phyloP scores from a whole-genome alignment of 371 early-diverging fungal species.

The Gilbertella persicaria region DNA sequence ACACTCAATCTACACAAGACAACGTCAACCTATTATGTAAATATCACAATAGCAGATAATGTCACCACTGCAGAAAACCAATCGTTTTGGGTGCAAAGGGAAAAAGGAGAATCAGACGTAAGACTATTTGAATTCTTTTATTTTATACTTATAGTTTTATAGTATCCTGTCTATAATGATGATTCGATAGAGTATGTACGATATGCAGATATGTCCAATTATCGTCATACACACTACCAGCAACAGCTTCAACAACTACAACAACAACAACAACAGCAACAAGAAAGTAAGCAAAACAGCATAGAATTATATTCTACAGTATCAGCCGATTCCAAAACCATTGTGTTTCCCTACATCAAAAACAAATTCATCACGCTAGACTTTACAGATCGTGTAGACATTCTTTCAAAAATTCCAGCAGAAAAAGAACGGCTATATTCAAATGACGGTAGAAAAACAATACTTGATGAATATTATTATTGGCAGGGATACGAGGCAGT shows the following conservation, averaged over 20 bases:
- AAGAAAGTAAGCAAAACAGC: not conserved
- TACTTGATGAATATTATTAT: constrained; percentile 28
- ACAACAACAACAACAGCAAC: not conserved
- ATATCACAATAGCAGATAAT: constrained; percentile 34
- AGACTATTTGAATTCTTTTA: not conserved
- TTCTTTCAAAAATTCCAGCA: constrained; percentile 16
- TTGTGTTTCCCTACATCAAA: constrained; percentile 34
- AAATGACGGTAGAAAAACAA: constrained; percentile 11
- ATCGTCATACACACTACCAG: constrained; percentile 10
- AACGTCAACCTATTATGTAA: constrained; percentile 17
- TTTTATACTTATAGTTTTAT: not conserved
- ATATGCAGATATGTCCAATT: constrained; percentile 34
- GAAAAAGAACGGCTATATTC: constrained; percentile 26
- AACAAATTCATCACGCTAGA: constrained; percentile 40
- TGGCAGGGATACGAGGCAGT: constrained; percentile 24
- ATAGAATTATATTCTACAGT: constrained; percentile 16
- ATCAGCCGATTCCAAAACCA: constrained; percentile 27
- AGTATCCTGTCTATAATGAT: constrained; percentile 33
- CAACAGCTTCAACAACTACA: not conserved
- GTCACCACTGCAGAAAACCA: constrained; percentile 2
- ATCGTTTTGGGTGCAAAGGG: constrained; percentile 18
- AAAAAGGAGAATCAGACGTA: constrained; percentile 18
- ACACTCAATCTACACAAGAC: constrained; percentile 33
- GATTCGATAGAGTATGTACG: constrained; percentile 35
- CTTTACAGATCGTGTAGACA: constrained; percentile 32